Evolutionary conservation across 75 land plant genomes (phyloP), one percentile per base, ranked within the genome.

Genomic region (Larix kaempferi): DNA sequence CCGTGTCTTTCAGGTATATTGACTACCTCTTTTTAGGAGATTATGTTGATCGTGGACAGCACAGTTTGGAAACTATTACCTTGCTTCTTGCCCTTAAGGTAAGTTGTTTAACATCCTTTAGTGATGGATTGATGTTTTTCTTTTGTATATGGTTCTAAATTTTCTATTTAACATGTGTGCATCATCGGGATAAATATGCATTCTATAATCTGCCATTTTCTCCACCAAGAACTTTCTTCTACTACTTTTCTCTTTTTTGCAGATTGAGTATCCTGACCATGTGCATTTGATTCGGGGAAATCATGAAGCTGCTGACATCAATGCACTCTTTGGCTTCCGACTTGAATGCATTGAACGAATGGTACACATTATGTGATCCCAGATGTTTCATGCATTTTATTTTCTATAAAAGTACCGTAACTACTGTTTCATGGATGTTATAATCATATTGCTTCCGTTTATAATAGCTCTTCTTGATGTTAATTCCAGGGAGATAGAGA

Each of bases 321-420:
- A 94, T 92, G 95, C 97, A 16, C 89, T 94, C 37, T 94, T 94
- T 86, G 97, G 97, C 44, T 94, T 94, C 84, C 94, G 97, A 25
- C 71, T 90, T 61, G 97, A 94, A 84, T 94, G 97, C 80, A 92
- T 94, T 59, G 97, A 94, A 84, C 84, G 97, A 84, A 92, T 94
- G 97, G 97, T 94, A 88, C n/a, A 77, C 3, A 75, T 35, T 44
- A 17, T 23, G 25, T 12, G 11, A 80, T 79, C 59, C 54, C 58
- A 13, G 1, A 64, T 56, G 59, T n/a, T 56, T 59, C 22, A 56
- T 56, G 29, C 14, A 29, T 60, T 59, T 2, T 27, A 27, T 39
- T 41, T 63, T 65, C 14, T 58, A 25, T 41, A 57, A n/a, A 12
- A 33, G 6, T n/a, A 12, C n/a, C 23, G 8, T n/a, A 12, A 33